These are phyloP conservation scores for Penicillium palitans DNA, from an alignment of 2,329 filamentous ascomycete genomes.

Conservation along the genomic window DNA sequence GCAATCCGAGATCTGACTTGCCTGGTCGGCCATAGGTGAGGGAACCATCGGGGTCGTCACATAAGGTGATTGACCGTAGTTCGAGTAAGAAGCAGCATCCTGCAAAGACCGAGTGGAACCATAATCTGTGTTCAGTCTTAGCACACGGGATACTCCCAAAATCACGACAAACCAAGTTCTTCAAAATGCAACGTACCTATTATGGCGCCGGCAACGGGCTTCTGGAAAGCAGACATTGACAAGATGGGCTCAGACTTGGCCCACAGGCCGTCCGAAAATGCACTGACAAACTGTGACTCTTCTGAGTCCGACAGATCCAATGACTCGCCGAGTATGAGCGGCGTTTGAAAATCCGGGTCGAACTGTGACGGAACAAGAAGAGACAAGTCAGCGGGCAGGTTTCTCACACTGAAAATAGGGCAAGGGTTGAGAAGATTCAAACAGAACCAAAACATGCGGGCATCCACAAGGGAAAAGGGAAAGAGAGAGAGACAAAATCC, in stretches of 20 bases:
- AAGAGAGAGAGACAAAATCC: slow-evolving; percentile 26
- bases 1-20: slow-evolving; percentile 44
- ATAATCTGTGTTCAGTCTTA: slow-evolving; percentile 33
- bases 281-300: slow-evolving; percentile 46
- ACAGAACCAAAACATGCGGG: slow-evolving; percentile 27
- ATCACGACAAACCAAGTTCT: not conserved
- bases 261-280: slow-evolving; percentile 53
- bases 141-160: slow-evolving; percentile 15
- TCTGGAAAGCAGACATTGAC: slow-evolving; percentile 81
- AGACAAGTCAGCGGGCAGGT: slow-evolving; percentile 20
- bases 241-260: slow-evolving; percentile 62
- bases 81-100: slow-evolving; percentile 44
- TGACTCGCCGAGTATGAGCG: slow-evolving; percentile 50
- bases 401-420: slow-evolving; percentile 8
- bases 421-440: slow-evolving; percentile 17
- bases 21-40: slow-evolving; percentile 43
- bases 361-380: slow-evolving; percentile 29
- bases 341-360: slow-evolving; percentile 48
- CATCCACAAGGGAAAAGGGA: slow-evolving; percentile 23
- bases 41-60: slow-evolving; percentile 42
- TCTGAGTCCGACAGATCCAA: slow-evolving; percentile 48
- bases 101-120: slow-evolving; percentile 40
- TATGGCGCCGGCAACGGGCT: slow-evolving; percentile 72
- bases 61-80: slow-evolving; percentile 43
- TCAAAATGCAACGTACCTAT: slow-evolving; percentile 65